Evolutionary conservation across 768 basidiomycete genomes (phyloP), one percentile per base, ranked within the genome.

Genomic region (Tulasnella sp.): DNA sequence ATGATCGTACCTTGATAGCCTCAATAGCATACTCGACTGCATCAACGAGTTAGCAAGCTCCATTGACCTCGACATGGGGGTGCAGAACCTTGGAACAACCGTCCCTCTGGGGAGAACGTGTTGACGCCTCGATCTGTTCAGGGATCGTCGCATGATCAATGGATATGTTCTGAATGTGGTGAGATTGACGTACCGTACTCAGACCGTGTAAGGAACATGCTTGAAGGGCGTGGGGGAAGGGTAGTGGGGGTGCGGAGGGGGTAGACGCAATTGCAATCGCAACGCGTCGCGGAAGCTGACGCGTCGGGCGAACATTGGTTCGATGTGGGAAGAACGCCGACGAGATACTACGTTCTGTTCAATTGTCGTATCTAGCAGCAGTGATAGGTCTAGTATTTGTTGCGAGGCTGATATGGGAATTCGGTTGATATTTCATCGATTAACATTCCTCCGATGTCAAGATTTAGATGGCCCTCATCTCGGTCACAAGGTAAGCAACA

Each of bases 21-120:
- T 99, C 96, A 68, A 98, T 99, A 50, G 96, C 96, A 76, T 98
- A 98, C 72, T 99, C 96, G 71, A 99, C 94, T 97, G 64, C 1
- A 32, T 23, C 34, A 12, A 56, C 12, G 32, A 49, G 14, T 36
- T 19, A 49, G 25, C 42, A 42, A 14, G 8, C 25, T 50, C 35
- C 31, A 17, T 37, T 1, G 31, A 41, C 9, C 19, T 56, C 15
- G 3, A 15, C 15, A 23, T n/a, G 36, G 21, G 32, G 15, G 19
- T 9, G 3, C 42, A 73, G 48, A 62, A 93, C 94, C 94, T 82
- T 99, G 94, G 74, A 97, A 99, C 61, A 99, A 73, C 67, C 94
- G 92, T 41, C 94, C 93, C 71, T 97, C 94, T 8, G 94, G 94
- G 15, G 94, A 97, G 76, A 97, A 98, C 62, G 94, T 98, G 75